Base-by-base conservation (phyloP, 1,284 basidiomycete species). In the Fomitopsis palustris region DNA sequence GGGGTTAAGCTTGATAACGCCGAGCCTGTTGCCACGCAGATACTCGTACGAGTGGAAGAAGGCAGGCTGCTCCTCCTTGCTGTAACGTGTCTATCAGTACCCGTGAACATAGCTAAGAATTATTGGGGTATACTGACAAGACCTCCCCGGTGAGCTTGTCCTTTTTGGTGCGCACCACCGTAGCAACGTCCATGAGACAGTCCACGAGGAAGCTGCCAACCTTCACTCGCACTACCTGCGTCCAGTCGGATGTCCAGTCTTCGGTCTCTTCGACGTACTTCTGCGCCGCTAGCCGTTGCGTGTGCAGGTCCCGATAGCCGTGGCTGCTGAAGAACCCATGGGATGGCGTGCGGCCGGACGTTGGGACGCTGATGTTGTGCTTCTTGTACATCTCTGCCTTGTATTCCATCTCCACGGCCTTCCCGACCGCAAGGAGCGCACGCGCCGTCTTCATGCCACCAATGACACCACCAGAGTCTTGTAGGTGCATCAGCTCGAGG, bases 11-110 rank as follows among this genome's bases (percentile, higher is more conserved):
- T 87, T 88, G 71, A 98, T 90, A 39, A 98, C 87, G 39, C 96
- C 96, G 5, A 97, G 82, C 74, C 94, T 96, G 66, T 89, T 88
- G 0, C 96, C 96, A 19, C 93, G 86, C n/a, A 91, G 72, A 70
- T 97, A 98, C 75, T 98, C 96, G 71, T 98, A 98, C 2, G 87
- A 82, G 70, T 98, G 94, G 62, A 87, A 90, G 75, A 99, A 96
- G 0, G 96, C 96, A 0, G 93, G 92, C 67, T 98, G 96, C 17
- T 81, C 78, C 75, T 98, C 95, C 42, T 81, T 76, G 33, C 90
- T 92, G 65, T 10, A 7, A 16, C 49, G 27, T 16, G 21, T 66
- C 16, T 37, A 33, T 33, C 31, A 37, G 16, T 37, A 37, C 12
- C 12, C 5, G 8, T 14, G 3, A 3, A 9, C 1, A 37, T 37